Evolutionary conservation across 805 yeast species (phyloP), one percentile per base, ranked within the genome.

Genomic region (Isabelozyma rhagii): DNA sequence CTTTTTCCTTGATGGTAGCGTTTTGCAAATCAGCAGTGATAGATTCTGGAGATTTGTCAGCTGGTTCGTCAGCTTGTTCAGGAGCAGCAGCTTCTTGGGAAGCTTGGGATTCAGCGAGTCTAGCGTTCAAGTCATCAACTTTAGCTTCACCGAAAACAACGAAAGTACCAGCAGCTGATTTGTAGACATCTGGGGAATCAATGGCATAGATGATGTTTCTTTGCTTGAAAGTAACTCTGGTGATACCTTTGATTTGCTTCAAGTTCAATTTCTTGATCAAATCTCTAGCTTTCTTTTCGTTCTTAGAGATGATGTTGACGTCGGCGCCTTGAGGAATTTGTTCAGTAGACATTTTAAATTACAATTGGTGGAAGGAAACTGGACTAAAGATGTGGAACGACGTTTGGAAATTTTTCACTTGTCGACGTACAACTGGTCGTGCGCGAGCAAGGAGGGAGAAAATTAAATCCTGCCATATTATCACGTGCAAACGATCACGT

Each of bases 101-200:
- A 67, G 88, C 88, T 71, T 85, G 88, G 55, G 88, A 86, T 69
- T 85, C 87, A 68, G 87, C 87, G 74, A 88, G 81, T 81, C 91
- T 85, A 76, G 89, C 85, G 77, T 85, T 84, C 75, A 91, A 78
- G 80, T 93, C 97, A 75, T 93, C 97, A 62, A 89, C 87, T 82
- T 90, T 89, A 69, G 97, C 96, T 78, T 92, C 97, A 78, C 99
- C 99, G 66, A 93, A 92, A 61, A 93, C 97, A 64, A 93, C 85
- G 81, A 88, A 94, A 62, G 96, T 86, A 70, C 97, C 97, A 68
- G 96, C 87, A 57, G 85, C 81, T 55, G 97, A 85, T 77, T 82
- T 89, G 96, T 80, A 93, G 54, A 94, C 98, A 63, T 91, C 97
- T 74, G 99, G 99, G 61, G 75, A 72, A 72, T 89, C 94, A 77